A percentile compares a stretch with the other conserved stretches of the same genome.
These are phyloP conservation scores for Metschnikowia gruessii DNA, from an alignment of 805 yeast genomes.

Conservation along the genomic window DNA sequence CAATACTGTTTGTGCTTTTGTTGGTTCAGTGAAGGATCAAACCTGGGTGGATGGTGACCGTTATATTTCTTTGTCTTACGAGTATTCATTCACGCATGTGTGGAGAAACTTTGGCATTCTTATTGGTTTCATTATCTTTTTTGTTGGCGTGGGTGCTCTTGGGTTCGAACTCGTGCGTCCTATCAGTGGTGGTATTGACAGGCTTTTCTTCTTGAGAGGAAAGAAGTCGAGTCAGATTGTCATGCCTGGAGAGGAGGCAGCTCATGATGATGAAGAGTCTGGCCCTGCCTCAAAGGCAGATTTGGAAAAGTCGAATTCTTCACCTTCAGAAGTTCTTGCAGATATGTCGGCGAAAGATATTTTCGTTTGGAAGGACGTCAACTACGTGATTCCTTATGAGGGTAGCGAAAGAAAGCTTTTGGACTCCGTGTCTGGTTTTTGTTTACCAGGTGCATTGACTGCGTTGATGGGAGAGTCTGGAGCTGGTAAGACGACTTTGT, in stretches of 20 bases:
- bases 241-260: slow-evolving; percentile 12
- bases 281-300: slow-evolving; percentile 9
- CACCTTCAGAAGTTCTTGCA: slow-evolving; percentile 11
- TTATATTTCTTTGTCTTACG: slow-evolving; percentile 32
- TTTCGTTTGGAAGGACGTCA: slow-evolving; percentile 57
- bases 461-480: slow-evolving; percentile 67
- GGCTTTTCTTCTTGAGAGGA: slow-evolving; percentile 29
- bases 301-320: slow-evolving; percentile 9
- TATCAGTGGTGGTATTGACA: slow-evolving; percentile 33
- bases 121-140: slow-evolving; percentile 29
- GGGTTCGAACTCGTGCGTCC: slow-evolving; percentile 29
- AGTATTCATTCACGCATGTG: slow-evolving; percentile 38
- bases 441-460: slow-evolving; percentile 52
- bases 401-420: slow-evolving; percentile 37
- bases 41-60: slow-evolving; percentile 28
- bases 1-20: slow-evolving; percentile 17
- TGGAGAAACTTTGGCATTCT: slow-evolving; percentile 50
- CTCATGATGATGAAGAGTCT: slow-evolving; percentile 18
- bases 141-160: slow-evolving; percentile 23
- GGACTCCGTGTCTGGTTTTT: slow-evolving; percentile 32
- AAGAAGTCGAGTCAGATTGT: slow-evolving; percentile 21
- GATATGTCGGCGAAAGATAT: slow-evolving; percentile 18
- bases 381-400: slow-evolving; percentile 52
- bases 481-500: slow-evolving; percentile 58
- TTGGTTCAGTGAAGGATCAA: slow-evolving; percentile 18